phyloP scores from a whole-genome alignment of 2,329 filamentous ascomycete genomes.

The Verticillium zaregamsianum region DNA sequence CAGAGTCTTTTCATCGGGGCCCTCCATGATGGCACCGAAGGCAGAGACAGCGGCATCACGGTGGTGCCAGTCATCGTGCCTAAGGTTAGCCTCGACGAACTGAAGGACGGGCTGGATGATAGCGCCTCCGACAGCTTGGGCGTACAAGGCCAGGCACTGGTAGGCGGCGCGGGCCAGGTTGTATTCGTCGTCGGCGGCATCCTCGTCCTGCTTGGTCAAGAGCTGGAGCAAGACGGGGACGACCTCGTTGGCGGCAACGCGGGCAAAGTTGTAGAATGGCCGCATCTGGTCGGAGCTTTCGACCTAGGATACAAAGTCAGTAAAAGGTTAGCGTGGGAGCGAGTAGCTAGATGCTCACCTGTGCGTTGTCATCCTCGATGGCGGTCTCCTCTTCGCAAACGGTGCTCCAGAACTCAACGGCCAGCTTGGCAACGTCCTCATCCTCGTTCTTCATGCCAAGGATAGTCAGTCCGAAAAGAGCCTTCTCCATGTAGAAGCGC shows the following conservation, averaged over 20 bases:
- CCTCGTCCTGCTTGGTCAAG: slow-evolving; percentile 95
- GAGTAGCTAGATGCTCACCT: slow-evolving; percentile 41
- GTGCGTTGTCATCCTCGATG: slow-evolving; percentile 94
- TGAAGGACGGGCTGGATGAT: slow-evolving; percentile 82
- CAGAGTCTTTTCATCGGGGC: slow-evolving; percentile 86
- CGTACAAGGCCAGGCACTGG: slow-evolving; percentile 92
- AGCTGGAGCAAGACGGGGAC: slow-evolving; percentile 85
- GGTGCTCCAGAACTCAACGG: slow-evolving; percentile 99
- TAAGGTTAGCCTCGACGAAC: slow-evolving; percentile 89
- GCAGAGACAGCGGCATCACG: slow-evolving; percentile 95
- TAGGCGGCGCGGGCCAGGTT: slow-evolving; percentile 93
- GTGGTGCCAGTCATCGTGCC: slow-evolving; percentile 88
- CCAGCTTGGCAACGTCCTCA: slow-evolving; percentile 96
- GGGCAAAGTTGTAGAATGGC: slow-evolving; percentile 92
- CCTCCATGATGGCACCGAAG: slow-evolving; percentile 98
- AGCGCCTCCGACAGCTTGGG: slow-evolving; percentile 80
- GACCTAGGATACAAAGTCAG: slow-evolving; percentile 29
- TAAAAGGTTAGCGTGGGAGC: slow-evolving; percentile 7
- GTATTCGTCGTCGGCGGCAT: slow-evolving; percentile 95
- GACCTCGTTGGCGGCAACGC: slow-evolving; percentile 89
- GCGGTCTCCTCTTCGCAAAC: slow-evolving; percentile 98
- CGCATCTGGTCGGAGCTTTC: slow-evolving; percentile 81
- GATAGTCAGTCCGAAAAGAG: slow-evolving; percentile 93
- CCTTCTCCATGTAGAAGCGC: slow-evolving; percentile 99
- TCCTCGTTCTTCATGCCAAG: slow-evolving; percentile 98